phyloP scores from a whole-genome alignment of 2,329 filamentous ascomycete genomes.

The Talaromyces piceae region DNA sequence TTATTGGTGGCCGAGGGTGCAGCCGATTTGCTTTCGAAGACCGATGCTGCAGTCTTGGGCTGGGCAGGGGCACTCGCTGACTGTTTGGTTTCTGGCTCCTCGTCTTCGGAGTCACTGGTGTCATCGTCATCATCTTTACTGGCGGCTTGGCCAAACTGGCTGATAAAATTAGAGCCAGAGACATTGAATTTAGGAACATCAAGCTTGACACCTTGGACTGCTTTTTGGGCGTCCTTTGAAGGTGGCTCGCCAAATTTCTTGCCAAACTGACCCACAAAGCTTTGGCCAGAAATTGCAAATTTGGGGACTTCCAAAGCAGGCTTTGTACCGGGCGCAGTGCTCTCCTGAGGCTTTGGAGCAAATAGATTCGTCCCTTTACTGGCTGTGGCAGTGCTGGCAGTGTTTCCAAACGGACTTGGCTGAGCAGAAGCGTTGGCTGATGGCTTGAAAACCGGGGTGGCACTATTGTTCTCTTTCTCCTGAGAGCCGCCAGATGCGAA shows the following conservation, averaged over 20 bases:
- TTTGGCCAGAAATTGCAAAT: conserved; percentile 6
- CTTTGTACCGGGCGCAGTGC: not conserved
- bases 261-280: conserved; percentile 9
- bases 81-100: conserved; percentile 26
- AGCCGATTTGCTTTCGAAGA: conserved; percentile 8
- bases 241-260: conserved; percentile 9
- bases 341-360: conserved; percentile 3
- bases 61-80: not conserved
- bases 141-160: conserved; percentile 11
- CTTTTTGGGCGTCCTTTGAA: not conserved
- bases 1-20: conserved; percentile 6
- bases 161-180: conserved; percentile 5
- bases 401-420: not conserved
- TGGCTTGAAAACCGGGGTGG: not conserved
- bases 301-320: conserved; percentile 10
- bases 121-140: conserved; percentile 8
- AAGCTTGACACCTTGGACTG: conserved; percentile 2
- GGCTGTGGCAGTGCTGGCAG: not conserved
- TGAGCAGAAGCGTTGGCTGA: not conserved
- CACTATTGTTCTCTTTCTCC: conserved; percentile 5
- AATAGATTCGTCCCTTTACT: not conserved
- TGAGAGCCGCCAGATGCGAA: conserved; percentile 13
- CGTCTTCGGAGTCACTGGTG: conserved; percentile 20
- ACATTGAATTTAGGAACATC: conserved; percentile 8
- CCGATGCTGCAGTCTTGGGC: not conserved